These are phyloP conservation scores for Agaricus blazei DNA, from an alignment of 768 basidiomycete genomes.

Conservation along the genomic window DNA sequence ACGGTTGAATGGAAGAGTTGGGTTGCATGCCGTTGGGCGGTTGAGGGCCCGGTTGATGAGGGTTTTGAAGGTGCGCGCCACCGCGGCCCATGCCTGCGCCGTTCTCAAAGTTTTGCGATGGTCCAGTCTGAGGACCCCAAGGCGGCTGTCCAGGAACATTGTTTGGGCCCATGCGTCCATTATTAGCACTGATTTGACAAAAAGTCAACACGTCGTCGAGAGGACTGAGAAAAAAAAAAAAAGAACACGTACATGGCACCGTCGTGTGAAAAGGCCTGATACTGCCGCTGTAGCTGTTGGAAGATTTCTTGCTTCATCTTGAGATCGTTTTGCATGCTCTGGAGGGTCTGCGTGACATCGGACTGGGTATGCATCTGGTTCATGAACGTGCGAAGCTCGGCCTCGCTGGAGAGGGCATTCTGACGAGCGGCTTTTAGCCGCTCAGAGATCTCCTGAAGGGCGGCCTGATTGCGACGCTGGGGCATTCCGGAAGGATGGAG, in stretches of 20 bases:
- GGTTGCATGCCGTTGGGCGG: constrained; percentile 2
- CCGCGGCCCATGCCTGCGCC: constrained; percentile 4
- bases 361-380: constrained; percentile 9
- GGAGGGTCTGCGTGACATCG: not conserved
- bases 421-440: constrained; percentile 3
- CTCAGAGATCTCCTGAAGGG: constrained; percentile 1
- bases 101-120: constrained; percentile 10
- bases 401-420: not conserved
- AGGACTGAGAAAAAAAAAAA: not conserved
- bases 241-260: constrained; percentile 2
- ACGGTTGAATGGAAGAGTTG: constrained; percentile 2
- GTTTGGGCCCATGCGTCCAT: not conserved
- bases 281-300: not conserved
- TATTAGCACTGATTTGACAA: not conserved
- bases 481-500: not conserved
- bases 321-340: constrained; percentile 1
- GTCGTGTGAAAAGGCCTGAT: not conserved
- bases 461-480: constrained; percentile 2
- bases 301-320: constrained; percentile 4
- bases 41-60: constrained; percentile 1
- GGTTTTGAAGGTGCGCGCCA: constrained; percentile 1
- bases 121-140: not conserved
- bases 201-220: not conserved
- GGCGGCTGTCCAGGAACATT: not conserved
- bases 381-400: not conserved